Conservation (phyloP, 192 early-diverging fungal species). For the Coemansia asiatica region DNA sequence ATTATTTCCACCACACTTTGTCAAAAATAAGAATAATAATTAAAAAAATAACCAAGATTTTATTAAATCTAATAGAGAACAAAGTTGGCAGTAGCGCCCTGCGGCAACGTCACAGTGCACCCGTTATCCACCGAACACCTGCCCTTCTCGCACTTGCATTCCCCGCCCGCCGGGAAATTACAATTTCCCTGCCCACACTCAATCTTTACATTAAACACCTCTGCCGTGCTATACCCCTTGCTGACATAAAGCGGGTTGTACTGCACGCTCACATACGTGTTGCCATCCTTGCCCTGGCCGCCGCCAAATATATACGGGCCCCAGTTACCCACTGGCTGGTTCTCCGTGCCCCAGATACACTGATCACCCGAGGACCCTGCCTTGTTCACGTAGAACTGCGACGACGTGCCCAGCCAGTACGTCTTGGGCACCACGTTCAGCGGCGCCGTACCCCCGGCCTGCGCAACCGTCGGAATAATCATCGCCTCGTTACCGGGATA, state of each 20-base stretch:
- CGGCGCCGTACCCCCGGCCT: conserved; percentile 11
- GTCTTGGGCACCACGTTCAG: conserved; percentile 45
- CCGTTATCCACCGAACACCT: conserved; percentile 50
- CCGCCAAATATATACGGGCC: conserved; percentile 52
- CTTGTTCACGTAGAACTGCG: conserved; percentile 54
- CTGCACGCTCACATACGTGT: conserved; percentile 54
- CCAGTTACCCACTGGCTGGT: conserved; percentile 45
- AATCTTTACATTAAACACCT: conserved; percentile 40
- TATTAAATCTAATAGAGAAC: conserved; percentile 26
- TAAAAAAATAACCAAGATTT: too few relatives aligned
- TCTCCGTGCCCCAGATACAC: conserved; percentile 46
- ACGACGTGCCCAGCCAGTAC: conserved; percentile 54
- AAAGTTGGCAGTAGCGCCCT: conserved; percentile 29
- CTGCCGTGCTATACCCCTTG: conserved; percentile 26
- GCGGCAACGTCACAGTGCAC: conserved; percentile 39
- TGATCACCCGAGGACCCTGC: conserved; percentile 34
- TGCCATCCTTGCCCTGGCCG: conserved; percentile 42
- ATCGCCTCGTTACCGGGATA: conserved; percentile 56
- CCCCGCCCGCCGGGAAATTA: conserved; percentile 47
- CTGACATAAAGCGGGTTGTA: conserved; percentile 45
- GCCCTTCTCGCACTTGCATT: conserved; percentile 52
- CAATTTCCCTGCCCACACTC: conserved; percentile 30
- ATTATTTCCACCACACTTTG: too few relatives aligned
- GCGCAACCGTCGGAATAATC: conserved; percentile 51
- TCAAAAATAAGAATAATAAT: too few relatives aligned